Evolutionary conservation across 495 filamentous ascomycete genomes (phyloP).

Genomic region (Neurospora sp.): DNA sequence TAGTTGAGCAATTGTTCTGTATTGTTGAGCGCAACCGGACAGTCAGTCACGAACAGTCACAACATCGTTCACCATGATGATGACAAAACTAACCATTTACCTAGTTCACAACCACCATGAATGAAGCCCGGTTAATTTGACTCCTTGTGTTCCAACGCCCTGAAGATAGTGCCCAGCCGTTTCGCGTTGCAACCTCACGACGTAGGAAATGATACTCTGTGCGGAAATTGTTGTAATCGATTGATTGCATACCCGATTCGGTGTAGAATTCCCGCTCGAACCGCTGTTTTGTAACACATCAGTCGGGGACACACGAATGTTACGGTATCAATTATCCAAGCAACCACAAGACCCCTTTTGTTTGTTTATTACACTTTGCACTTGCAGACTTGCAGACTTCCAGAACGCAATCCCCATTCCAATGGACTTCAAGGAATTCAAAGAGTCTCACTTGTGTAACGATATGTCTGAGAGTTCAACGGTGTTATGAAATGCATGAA

Average conservation of each 20-base stretch:
- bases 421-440: background rate
- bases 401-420: background rate
- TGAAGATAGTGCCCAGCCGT: background rate
- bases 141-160: background rate
- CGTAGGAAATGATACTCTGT: background rate
- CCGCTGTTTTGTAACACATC: background rate
- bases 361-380: background rate
- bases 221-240: background rate
- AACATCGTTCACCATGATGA: background rate
- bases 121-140: background rate
- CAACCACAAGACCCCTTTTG: background rate
- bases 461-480: background rate
- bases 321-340: background rate
- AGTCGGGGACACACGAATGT: background rate
- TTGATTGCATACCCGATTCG: background rate
- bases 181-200: background rate
- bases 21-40: background rate
- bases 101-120: background rate
- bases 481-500: background rate
- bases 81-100: background rate
- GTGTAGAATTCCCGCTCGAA: background rate
- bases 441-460: background rate
- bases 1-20: background rate
- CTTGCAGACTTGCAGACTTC: background rate
- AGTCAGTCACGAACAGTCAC: background rate